These are phyloP conservation scores for Melocanna baccifera DNA, from an alignment of 176 grass and related monocot genomes.

Conservation along the genomic window DNA sequence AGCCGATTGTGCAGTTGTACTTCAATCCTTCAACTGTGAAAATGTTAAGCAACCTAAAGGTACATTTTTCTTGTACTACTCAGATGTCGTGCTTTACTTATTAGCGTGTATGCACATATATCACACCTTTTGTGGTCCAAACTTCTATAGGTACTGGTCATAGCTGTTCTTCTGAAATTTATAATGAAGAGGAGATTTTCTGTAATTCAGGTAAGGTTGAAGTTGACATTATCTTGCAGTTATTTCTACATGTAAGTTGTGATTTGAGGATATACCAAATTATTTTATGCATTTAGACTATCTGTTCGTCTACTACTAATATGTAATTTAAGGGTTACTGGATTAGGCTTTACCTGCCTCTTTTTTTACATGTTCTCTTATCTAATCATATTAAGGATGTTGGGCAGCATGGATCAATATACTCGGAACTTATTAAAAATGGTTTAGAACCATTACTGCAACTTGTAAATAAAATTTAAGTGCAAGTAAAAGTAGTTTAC, in stretches of 20 bases:
- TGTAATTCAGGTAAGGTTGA: slow-evolving; percentile 75
- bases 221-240: background rate
- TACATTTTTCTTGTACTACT: slow-evolving; percentile 26
- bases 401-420: background rate
- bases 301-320: background rate
- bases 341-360: background rate
- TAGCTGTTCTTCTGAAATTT: slow-evolving; percentile 90
- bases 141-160: slow-evolving; percentile 84
- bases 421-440: background rate
- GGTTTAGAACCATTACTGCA: background rate
- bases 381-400: background rate
- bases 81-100: slow-evolving; percentile 17
- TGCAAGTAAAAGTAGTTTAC: background rate
- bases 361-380: background rate
- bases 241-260: slow-evolving; percentile 5
- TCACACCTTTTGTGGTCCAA: slow-evolving; percentile 14
- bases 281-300: background rate
- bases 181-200: slow-evolving; percentile 92
- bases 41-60: slow-evolving; percentile 99
- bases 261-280: background rate
- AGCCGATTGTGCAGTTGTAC: slow-evolving; percentile 72
- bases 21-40: slow-evolving; percentile 98
- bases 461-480: background rate
- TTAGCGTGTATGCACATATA: slow-evolving; percentile 2
- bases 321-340: background rate